Conservation (phyloP, 225 moss, liverwort and hornwort species). For the Bryum argenteum region DNA sequence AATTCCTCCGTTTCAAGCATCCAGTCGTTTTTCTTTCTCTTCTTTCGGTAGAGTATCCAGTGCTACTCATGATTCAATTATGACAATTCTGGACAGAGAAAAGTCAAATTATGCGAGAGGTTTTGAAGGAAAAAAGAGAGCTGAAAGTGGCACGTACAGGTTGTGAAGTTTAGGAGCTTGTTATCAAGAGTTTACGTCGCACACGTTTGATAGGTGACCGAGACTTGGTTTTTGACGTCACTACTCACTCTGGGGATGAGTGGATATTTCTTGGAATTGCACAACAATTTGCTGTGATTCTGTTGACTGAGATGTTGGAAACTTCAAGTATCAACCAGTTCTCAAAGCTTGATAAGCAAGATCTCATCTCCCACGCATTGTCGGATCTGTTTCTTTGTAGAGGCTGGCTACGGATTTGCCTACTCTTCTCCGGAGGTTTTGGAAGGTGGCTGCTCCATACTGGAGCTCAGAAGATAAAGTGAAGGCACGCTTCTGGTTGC, state of each 20-base stretch:
- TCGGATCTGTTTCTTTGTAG: conserved; percentile 44
- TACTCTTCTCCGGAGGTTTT: conserved; percentile 73
- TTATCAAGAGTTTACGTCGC: conserved; percentile 6
- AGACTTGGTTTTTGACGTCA: conserved; percentile 17
- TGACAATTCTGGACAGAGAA: neutral
- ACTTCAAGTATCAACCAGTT: conserved; percentile 23
- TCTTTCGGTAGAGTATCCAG: conserved; percentile 6
- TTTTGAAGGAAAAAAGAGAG: conserved; percentile 11
- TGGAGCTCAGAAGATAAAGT: conserved; percentile 94
- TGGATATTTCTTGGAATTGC: conserved; percentile 10
- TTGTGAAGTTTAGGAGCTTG: conserved; percentile 21
- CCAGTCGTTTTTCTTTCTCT: neutral
- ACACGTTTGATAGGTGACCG: conserved; percentile 17
- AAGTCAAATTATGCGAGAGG: conserved; percentile 5
- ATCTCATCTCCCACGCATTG: conserved; percentile 22
- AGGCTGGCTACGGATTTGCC: conserved; percentile 70
- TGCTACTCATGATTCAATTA: conserved; percentile 8
- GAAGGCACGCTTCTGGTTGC: conserved; percentile 76
- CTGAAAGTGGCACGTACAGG: neutral
- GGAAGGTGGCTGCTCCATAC: conserved; percentile 87
- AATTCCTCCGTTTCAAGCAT: conserved; percentile 9
- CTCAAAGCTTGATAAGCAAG: conserved; percentile 15
- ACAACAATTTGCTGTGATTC: conserved; percentile 17
- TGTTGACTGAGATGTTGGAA: conserved; percentile 19
- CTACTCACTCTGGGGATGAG: conserved; percentile 4